Evolutionary conservation across 2,329 filamentous ascomycete genomes (phyloP), one percentile per base, ranked within the genome.

Genomic region (Helminthosporium solani): DNA sequence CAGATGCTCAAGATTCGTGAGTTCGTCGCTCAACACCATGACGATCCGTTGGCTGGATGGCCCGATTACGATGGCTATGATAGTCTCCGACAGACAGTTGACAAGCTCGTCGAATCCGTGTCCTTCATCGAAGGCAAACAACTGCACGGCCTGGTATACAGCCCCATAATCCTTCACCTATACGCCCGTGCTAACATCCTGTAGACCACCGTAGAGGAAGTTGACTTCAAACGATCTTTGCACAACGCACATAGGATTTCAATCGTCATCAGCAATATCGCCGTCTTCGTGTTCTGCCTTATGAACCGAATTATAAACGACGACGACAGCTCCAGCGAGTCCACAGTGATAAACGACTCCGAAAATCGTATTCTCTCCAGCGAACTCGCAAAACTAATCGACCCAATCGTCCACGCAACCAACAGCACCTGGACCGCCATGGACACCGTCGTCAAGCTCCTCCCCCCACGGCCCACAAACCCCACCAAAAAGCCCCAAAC

Each of bases 321-420:
- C 31, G 30, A 56, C 20, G 39, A 50, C 9, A 56, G 56, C 19
- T 0, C 19, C 41, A 5, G 18, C n/a, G 16, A 52, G 37, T 42
- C 31, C 35, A 42, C 45, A 7, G 41, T 42, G 14, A 23, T 14
- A 8, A 49, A 53, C 27, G 44, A 41, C 16, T 16, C 33, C 19
- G 43, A 52, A 3, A 49, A 47, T 6, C 18, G 34, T 6, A 14
- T 42, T 3, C 50, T 59, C 7, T 46, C 46, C 7, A 31, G 15
- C 6, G 57, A 60, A 28, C 25, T 59, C 14, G 40, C 40, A 19
- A 51, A 57, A 35, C 18, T 62, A 9, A 21, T 58, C 8, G 49
- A 55, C 25, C 37, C 57, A 36, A 49, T 47, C 7, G 53, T 54
- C 0, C 33, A 19, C 7, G 50, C 56, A 11, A 54, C 57, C 7